Conservation (phyloP, 192 early-diverging fungal genomes). For the Backusella parvicylindrica region DNA sequence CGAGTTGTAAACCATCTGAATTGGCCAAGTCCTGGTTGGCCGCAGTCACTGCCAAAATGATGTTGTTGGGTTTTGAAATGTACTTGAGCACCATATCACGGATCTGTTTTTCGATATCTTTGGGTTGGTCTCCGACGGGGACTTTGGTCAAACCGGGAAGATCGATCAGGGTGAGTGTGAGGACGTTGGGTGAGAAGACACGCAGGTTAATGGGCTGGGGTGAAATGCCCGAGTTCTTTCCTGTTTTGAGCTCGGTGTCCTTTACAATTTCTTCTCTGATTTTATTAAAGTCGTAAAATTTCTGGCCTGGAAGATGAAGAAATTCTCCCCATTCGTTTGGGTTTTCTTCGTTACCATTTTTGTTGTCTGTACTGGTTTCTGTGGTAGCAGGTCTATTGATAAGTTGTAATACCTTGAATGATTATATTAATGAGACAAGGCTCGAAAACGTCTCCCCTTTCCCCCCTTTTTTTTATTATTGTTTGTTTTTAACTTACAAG, state of each 20-base stretch:
- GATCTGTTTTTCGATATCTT: slow-evolving; percentile 98
- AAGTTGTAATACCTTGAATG: slow-evolving; percentile 71
- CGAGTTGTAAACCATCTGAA: slow-evolving; percentile 98
- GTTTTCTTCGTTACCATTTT: slow-evolving; percentile 41
- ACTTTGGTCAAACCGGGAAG: slow-evolving; percentile 99
- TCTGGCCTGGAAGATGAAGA: slow-evolving; percentile 94
- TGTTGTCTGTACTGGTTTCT: background rate
- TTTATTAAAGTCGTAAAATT: slow-evolving; percentile 94
- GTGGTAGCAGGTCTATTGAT: slow-evolving; percentile 85
- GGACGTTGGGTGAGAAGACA: slow-evolving; percentile 96
- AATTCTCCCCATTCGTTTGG: slow-evolving; percentile 99
- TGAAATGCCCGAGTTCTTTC: slow-evolving; percentile 86
- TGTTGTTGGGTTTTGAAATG: slow-evolving; percentile 95
- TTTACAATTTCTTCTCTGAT: slow-evolving; percentile 95
- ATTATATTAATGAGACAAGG: background rate
- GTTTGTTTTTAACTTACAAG: slow-evolving; percentile 50
- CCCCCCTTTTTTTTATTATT: background rate
- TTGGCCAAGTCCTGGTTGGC: slow-evolving; percentile 99
- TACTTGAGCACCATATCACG: slow-evolving; percentile 98
- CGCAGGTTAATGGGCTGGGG: slow-evolving; percentile 96
- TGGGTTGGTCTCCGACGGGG: slow-evolving; percentile 98
- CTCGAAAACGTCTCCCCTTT: no score
- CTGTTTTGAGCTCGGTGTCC: slow-evolving; percentile 89
- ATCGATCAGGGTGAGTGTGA: slow-evolving; percentile 98
- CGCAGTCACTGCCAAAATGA: slow-evolving; percentile 96